Base-by-base conservation (phyloP, 176 grass and related monocot genomes). In the Dendrocalamus sinicus region DNA sequence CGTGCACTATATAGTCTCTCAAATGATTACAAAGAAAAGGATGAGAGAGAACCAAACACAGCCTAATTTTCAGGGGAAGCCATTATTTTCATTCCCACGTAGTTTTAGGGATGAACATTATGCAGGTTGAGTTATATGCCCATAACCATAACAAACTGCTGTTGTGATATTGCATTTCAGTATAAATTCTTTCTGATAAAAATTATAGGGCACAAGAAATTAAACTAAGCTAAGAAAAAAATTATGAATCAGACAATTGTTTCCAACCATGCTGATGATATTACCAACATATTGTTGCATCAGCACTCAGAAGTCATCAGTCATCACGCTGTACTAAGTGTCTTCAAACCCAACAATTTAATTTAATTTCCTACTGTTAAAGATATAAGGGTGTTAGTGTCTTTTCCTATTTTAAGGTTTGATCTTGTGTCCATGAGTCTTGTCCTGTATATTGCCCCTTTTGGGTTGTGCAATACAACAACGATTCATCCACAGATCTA, bases 301-400 rank as follows among this genome's bases (percentile, higher is more conserved):
- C 1, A 68, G 4, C 0, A 20, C 19, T 47, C 41, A 51, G 4
- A 30, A 30, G 28, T 30, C 28, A 30, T 30, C 0, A 39, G 19
- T 37, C 41, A 51, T 60, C 47, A 14, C 9, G 57, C 12, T 35
- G 17, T 73, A 67, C 16, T 47, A 43, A 80, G 7, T 48, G 44
- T 50, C 11, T 85, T 85, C n/a, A 54, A 81, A 81, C 22, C 23
- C 5, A 81, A 53, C 22, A 30, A 8, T 69, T 57, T 1, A 24
- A 17, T 72, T 30, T 30, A 30, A 30, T 30, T 30, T 30, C 28
- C 28, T 30, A 30, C 28, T 30, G 2, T 32, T 32, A 32, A 2
- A 0, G 30, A 32, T 32, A 32, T 32, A 32, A 32, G 30, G 2
- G 2, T 32, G 2, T 32, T 32, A 32, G 2, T 32, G 30, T 32